Base-by-base conservation (phyloP, 345 rosid genomes). In the Abelmoschus esculentus region DNA sequence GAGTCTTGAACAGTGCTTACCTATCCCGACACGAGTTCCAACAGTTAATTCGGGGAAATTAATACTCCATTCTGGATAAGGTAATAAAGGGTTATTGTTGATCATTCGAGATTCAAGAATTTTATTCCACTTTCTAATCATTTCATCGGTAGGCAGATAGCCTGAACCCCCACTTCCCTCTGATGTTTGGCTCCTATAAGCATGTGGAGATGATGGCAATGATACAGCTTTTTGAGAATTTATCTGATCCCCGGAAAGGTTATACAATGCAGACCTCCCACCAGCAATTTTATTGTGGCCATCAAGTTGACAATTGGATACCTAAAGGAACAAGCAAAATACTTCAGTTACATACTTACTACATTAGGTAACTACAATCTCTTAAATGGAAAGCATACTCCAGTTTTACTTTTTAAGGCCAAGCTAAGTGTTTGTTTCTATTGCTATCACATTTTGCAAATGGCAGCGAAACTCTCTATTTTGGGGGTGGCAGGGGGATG, bases 21-120 rank as follows among this genome's bases (percentile, higher is more conserved):
- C 99, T 72, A 95, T 91, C 46, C 99, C 98, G 69, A 95, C 98
- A 66, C 98, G 99, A 72, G 90, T 87, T 49, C 99, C 97, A 71
- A 95, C 93, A 0, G 87, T 85, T 78, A 95, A 59, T 76, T 95
- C 99, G 7, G 98, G 89, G 83, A 88, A 91, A 82, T 92, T 90
- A 80, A 95, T 95, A 77, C 86, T 82, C 99, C 99, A 95, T 73
- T 92, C 98, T 62, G 85, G 86, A 67, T 78, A 95, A 19, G 97
- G 86, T 72, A 95, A 75, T 65, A 92, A 76, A 34, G 96, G 98
- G 62, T 80, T 86, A 71, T 83, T 81, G 19, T 85, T 84, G 79
- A 87, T 88, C 89, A 82, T 77, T 54, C 84, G 91, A 82, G 99
- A 91, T 80, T 89, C 98, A 67, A 95, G 84, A 72, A 95, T 84